Base-by-base conservation (phyloP, 495 filamentous ascomycete genomes). In the Pseudevernia furfuracea region DNA sequence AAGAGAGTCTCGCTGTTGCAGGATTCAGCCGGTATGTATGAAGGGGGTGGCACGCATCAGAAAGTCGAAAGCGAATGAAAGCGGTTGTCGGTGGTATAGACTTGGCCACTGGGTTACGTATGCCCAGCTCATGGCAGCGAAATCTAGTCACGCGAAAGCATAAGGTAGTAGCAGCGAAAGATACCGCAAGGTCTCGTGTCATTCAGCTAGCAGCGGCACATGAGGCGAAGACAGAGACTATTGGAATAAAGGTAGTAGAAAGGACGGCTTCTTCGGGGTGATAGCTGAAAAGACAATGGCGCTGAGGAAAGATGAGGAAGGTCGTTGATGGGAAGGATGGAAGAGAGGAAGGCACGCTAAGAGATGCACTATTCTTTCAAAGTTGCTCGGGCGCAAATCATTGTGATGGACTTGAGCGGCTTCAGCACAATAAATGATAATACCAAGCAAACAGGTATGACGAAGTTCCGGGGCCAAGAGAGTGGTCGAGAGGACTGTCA, bases 301-400 rank as follows among this genome's bases (percentile, higher is more conserved):
- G 6, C 30, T 34, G 9, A 1, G 15, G 52, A 34, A 32, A 21
- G 52, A 55, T 32, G 52, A 12, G 34, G 34, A 17, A 34, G 30
- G 15, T 23, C 28, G 5, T 32, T 32, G 4, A 53, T 30, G 49
- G 49, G 52, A 55, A 55, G 15, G 17, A 34, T 55, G 52, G 52
- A 55, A 3, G 52, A 49, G 46, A 52, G 25, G 10, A 52, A 30
- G 48, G 30, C 30, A 55, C 52, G 52, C 52, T 55, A 55, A 55
- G 7, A 55, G 52, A 55, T 17, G 52, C 52, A 55, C 52, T 55
- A 55, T 30, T 55, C 52, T 21, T 21, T 55, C 52, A 30, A 55
- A 21, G 34, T 55, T 55, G 30, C 30, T 55, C 52, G 52, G 52
- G 52, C 52, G 52, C 30, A 34, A 55, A 55, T 34, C 28, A 15